Base-by-base conservation (phyloP, 345 rosid genomes). In the Eucalyptus brandiana region DNA sequence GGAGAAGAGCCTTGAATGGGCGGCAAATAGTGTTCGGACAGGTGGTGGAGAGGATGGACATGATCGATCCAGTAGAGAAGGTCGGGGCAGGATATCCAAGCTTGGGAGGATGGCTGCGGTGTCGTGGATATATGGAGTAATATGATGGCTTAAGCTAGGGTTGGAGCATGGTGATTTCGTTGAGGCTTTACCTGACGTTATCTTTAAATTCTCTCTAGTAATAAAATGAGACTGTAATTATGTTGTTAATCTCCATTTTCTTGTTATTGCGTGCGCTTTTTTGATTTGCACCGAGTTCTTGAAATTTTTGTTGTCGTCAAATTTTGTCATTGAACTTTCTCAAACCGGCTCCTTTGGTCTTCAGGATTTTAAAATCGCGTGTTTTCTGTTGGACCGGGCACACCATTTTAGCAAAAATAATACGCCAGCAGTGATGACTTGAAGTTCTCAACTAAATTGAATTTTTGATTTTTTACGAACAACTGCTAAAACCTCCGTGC, bases 21-120 rank as follows among this genome's bases (percentile, higher is more conserved):
- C 9, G 96, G 96, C 6, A 96, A 95, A 91, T 97, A 3, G 99
- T 96, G 91, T 97, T 95, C 40, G 97, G 99, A 1, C 94, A 92
- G 76, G 94, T 96, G 1, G 94, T 95, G 26, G 96, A 95, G 86
- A 97, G 99, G 1, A 5, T 97, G 90, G 96, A 95, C 51, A 96
- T 94, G 1, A 95, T 97, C 18, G 92, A 89, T 89, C 93, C 91
- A 2, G 37, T 93, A 1, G 98, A 97, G 95, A 97, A 94, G 90
- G 97, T 95, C 6, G 98, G 98, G 97, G 98, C 9, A 94, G 92
- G 92, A 91, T 96, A 3, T 90, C 96, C 1, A 95, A 91, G 94
- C 89, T 93, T 80, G 24, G 24, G 1, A 96, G 3, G 93, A 94
- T 5, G 98, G 94, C 87, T 96, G 95, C 69, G 98, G 99, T 51